Evolutionary conservation across 106 monocot genomes (phyloP).

Genomic region (Apostasia shenzhenica): DNA sequence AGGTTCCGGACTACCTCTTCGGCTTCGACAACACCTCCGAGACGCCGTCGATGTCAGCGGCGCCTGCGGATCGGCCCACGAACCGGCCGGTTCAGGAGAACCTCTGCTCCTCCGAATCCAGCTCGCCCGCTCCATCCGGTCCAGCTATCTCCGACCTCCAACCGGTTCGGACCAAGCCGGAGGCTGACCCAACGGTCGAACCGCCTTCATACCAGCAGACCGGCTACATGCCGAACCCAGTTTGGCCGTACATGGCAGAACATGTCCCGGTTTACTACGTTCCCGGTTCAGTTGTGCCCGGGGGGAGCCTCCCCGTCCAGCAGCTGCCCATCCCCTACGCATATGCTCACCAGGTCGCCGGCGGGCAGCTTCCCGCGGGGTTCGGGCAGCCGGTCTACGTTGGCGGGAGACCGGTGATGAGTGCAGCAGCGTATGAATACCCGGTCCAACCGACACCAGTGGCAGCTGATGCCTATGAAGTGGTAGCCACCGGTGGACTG

Average conservation of each 20-base stretch:
- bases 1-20: constrained; percentile 60
- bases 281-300: constrained; percentile 8
- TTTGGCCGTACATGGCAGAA: constrained; percentile 15
- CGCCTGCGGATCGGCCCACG: background rate
- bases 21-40: constrained; percentile 48
- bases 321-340: background rate
- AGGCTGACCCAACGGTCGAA: background rate
- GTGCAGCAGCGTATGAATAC: constrained; percentile 1
- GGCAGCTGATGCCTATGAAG: background rate
- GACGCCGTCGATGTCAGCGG: background rate
- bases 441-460: background rate
- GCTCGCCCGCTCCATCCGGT: constrained; percentile 12
- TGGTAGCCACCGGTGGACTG: constrained; percentile 10
- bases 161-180: constrained; percentile 7
- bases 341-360: background rate
- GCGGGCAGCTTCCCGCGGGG: background rate
- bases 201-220: background rate
- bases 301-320: constrained; percentile 11
- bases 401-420: background rate
- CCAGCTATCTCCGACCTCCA: constrained; percentile 5
- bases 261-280: constrained; percentile 16
- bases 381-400: constrained; percentile 3
- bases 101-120: constrained; percentile 4
- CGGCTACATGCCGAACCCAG: background rate
- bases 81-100: background rate